These are phyloP conservation scores for Aspergillus sclerotioniger DNA, from an alignment of 495 filamentous ascomycete genomes.

Conservation along the genomic window DNA sequence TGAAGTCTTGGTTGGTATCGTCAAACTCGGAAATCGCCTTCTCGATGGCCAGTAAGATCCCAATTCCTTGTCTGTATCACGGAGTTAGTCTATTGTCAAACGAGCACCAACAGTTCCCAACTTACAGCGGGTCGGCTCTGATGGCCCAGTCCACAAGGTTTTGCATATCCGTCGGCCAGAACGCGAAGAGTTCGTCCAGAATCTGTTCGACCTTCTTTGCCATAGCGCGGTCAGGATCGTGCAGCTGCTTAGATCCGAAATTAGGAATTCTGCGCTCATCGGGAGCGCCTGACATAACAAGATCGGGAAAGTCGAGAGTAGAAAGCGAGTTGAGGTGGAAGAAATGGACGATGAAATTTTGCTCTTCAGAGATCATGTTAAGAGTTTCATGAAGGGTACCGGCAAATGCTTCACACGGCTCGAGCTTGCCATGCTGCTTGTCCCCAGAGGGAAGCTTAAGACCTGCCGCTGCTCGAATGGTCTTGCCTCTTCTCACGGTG, in stretches of 20 bases:
- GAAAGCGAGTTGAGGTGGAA: conserved; percentile 83
- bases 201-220: conserved; percentile 73
- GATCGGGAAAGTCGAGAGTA: conserved; percentile 75
- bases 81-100: conserved; percentile 12
- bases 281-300: conserved; percentile 63
- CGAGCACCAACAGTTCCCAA: conserved; percentile 16
- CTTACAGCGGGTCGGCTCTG: conserved; percentile 74
- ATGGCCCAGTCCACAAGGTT: conserved; percentile 81
- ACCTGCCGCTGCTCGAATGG: conserved; percentile 68
- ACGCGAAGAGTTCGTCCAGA: conserved; percentile 85
- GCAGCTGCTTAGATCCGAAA: conserved; percentile 65
- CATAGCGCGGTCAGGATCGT: conserved; percentile 81
- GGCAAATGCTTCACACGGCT: conserved; percentile 80
- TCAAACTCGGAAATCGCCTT: conserved; percentile 70
- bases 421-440: conserved; percentile 65
- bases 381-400: conserved; percentile 75
- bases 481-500: conserved; percentile 89
- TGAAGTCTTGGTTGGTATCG: conserved; percentile 89
- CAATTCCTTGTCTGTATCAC: conserved; percentile 72
- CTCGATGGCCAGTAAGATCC: conserved; percentile 78
- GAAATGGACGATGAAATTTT: conserved; percentile 92
- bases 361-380: conserved; percentile 79
- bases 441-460: conserved; percentile 51
- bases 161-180: conserved; percentile 76
- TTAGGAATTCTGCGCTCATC: conserved; percentile 66